phyloP scores from a whole-genome alignment of 345 rosid genomes.

The Bruguiera gymnorhiza region DNA sequence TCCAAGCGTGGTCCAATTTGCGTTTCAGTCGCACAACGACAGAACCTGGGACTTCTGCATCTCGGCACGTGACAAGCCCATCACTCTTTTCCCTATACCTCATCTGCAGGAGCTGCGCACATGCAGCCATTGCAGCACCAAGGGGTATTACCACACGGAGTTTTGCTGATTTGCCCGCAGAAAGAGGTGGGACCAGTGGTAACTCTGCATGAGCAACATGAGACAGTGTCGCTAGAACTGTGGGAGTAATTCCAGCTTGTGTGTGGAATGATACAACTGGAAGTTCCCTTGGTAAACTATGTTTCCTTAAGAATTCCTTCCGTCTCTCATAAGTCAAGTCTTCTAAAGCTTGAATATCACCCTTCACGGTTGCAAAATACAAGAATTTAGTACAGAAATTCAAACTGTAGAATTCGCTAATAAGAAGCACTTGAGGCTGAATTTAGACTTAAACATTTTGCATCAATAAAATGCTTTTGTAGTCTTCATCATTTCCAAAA shows the following conservation, averaged over 20 bases:
- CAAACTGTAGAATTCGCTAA: not conserved
- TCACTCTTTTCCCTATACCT: slow-evolving; percentile 90
- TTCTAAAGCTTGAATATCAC: slow-evolving; percentile 90
- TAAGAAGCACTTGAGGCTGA: too few relatives aligned
- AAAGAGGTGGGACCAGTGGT: slow-evolving; percentile 41
- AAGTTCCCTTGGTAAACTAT: slow-evolving; percentile 70
- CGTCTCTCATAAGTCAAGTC: slow-evolving; percentile 88
- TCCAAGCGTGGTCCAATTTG: slow-evolving; percentile 93
- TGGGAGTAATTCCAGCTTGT: slow-evolving; percentile 78
- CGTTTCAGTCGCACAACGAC: slow-evolving; percentile 76
- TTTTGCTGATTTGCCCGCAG: slow-evolving; percentile 51
- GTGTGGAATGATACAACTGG: slow-evolving; percentile 87
- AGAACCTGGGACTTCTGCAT: slow-evolving; percentile 96
- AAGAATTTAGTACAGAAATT: not conserved
- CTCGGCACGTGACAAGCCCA: slow-evolving; percentile 81
- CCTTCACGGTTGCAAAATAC: slow-evolving; percentile 36
- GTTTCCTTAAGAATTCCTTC: slow-evolving; percentile 69
- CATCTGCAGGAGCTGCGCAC: slow-evolving; percentile 78
- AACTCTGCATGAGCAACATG: slow-evolving; percentile 92
- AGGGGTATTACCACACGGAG: slow-evolving; percentile 87
- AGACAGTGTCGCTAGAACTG: slow-evolving; percentile 73
- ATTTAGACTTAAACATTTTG: too few relatives aligned
- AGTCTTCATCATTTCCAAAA: too few relatives aligned
- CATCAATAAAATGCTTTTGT: too few relatives aligned
- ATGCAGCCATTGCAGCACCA: slow-evolving; percentile 97